Percentiles rank a stretch among this genome's conserved stretches.
Evolutionary conservation across 1,284 basidiomycete species (phyloP).

Genomic region (Pseudozyma tsukubaensis): DNA sequence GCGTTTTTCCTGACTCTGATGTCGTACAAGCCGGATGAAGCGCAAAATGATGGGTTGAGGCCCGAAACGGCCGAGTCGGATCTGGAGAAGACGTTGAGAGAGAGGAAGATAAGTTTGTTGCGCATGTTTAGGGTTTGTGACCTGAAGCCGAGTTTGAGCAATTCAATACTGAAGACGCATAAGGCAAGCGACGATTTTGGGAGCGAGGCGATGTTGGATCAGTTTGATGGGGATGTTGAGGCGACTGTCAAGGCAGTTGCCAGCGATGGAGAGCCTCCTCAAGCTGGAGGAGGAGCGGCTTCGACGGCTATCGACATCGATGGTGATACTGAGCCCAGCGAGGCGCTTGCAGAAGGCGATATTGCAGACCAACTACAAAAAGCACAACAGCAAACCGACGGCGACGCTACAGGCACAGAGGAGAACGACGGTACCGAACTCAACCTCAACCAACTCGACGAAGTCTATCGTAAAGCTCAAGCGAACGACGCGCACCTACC

Average conservation of each 20-base stretch:
- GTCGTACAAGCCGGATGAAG: constrained; percentile 7
- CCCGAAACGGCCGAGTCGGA: constrained; percentile 79
- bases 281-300: constrained; percentile 14
- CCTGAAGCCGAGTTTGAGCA: constrained; percentile 55
- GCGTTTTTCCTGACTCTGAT: constrained; percentile 36
- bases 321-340: constrained; percentile 5
- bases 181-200: constrained; percentile 72
- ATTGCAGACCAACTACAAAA: constrained; percentile 29
- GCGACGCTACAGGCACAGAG: constrained; percentile 25
- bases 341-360: constrained; percentile 3
- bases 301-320: constrained; percentile 24
- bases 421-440: constrained; percentile 65
- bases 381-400: constrained; percentile 34
- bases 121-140: constrained; percentile 64
- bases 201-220: constrained; percentile 55
- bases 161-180: constrained; percentile 63
- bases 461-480: constrained; percentile 75
- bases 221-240: constrained; percentile 69
- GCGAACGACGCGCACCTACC: constrained; percentile 80
- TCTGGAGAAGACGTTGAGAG: constrained; percentile 79
- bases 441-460: constrained; percentile 48
- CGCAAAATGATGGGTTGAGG: constrained; percentile 28
- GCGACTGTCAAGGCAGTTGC: constrained; percentile 5
- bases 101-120: constrained; percentile 75
- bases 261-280: constrained; percentile 6